Percentiles rank a stretch among this genome's conserved stretches.
phyloP scores from a whole-genome alignment of 225 moss, liverwort and hornwort species.

The Sphagnum tenellum region DNA sequence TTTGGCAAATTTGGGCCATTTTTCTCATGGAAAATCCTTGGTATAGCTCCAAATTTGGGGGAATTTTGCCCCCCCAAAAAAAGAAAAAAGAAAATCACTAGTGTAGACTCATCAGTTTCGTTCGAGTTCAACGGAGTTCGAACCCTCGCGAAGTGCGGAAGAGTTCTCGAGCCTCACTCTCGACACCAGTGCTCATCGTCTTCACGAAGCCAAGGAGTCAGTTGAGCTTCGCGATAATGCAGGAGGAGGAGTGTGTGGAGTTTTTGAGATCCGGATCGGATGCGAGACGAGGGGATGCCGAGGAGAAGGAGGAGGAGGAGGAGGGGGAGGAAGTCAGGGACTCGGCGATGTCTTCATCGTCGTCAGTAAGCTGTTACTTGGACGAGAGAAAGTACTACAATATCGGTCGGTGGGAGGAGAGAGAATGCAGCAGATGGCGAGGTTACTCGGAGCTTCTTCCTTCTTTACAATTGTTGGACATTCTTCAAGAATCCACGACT shows the following conservation, averaged over 20 bases:
- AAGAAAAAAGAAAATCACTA: too few relatives aligned
- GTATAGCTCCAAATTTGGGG: too few relatives aligned
- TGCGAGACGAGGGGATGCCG: slow-evolving; percentile 5
- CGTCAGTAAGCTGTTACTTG: too few relatives aligned
- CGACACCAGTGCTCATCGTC: slow-evolving; percentile 3
- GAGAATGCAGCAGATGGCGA: slow-evolving; percentile 32
- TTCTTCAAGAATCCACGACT: slow-evolving; percentile 78
- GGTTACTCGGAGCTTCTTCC: slow-evolving; percentile 36
- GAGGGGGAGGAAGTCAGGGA: too few relatives aligned
- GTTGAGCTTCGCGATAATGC: slow-evolving; percentile 3
- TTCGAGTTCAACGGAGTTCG: too few relatives aligned
- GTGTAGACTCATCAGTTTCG: too few relatives aligned
- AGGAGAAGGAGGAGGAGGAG: slow-evolving; percentile 31
- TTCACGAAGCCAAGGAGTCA: slow-evolving; percentile 16
- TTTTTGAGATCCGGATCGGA: background rate
- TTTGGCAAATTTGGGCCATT: too few relatives aligned
- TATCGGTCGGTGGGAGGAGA: background rate
- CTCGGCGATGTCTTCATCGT: slow-evolving; percentile 9
- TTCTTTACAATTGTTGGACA: slow-evolving; percentile 49
- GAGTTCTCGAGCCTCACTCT: too few relatives aligned
- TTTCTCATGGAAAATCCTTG: too few relatives aligned
- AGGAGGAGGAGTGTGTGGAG: slow-evolving; percentile 4
- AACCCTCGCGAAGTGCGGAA: too few relatives aligned
- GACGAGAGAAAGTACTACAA: too few relatives aligned
- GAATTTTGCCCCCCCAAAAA: too few relatives aligned